Percentiles rank a stretch among this genome's conserved stretches.
Conservation (phyloP, 1,139 yeast species). For the Pichia cactophila region DNA sequence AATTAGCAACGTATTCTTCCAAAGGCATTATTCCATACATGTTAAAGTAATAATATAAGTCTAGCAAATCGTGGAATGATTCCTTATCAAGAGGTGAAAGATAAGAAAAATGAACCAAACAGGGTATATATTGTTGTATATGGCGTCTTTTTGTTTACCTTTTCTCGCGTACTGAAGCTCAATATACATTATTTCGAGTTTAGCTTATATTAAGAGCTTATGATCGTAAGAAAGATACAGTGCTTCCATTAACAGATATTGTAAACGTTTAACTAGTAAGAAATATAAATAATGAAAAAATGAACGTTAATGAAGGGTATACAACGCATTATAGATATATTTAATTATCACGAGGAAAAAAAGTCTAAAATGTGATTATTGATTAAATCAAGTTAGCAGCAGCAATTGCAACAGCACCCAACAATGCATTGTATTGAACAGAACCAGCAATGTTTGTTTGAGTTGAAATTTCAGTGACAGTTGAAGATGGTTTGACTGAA, state of each 20-base stretch:
- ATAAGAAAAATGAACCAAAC: slow-evolving; percentile 1
- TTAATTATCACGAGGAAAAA: neutral
- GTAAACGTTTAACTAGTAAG: neutral
- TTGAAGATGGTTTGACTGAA: neutral
- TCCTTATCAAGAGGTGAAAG: neutral
- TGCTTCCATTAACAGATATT: neutral
- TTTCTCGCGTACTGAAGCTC: neutral
- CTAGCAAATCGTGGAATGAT: slow-evolving; percentile 2
- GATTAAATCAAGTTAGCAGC: slow-evolving; percentile 9
- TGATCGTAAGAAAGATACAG: no score
- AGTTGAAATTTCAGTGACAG: neutral
- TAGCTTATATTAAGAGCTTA: no score
- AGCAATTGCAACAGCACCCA: slow-evolving; percentile 13
- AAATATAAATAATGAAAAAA: neutral
- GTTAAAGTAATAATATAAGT: neutral
- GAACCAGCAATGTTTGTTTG: slow-evolving; percentile 8
- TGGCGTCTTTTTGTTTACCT: neutral
- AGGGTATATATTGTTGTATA: neutral
- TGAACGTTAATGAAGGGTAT: neutral
- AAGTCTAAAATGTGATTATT: neutral
- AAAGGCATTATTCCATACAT: slow-evolving; percentile 13
- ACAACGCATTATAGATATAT: neutral
- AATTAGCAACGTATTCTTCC: slow-evolving; percentile 19
- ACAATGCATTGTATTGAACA: slow-evolving; percentile 8
- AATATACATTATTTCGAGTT: no score